Evolutionary conservation across 305 asterid species (phyloP), one percentile per base, ranked within the genome.

Genomic region (Andrographis paniculata): DNA sequence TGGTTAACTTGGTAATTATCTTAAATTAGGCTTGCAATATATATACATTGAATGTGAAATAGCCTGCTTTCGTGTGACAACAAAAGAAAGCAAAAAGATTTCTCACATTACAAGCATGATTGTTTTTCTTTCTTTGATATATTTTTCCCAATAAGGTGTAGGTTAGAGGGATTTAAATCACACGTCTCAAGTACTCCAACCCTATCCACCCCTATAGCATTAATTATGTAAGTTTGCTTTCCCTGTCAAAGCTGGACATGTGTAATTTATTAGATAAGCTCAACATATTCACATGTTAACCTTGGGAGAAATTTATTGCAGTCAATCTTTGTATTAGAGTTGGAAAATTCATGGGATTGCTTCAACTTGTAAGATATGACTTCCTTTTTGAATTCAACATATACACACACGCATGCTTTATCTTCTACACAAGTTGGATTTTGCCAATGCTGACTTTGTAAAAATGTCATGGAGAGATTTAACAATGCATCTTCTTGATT

Each of bases 251-350:
- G 22, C 20, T 52, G 59, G 30, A 24, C 4, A 42, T 36, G 9
- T 39, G 59, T 6, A 47, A 23, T n/a, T n/a, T n/a, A 13, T 23
- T 15, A 56, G 79, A 68, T 64, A 68, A 64, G 75, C 55, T 58
- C 58, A 21, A 2, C 3, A 12, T 9, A 20, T 21, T 6, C 4
- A 14, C 30, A 31, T 11, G 18, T 17, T n/a, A 14, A 42, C 6
- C 11, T 31, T 4, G 37, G 30, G 11, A 31, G 12, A 3, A 11
- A 3, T n/a, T n/a, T 31, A 31, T 5, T 31, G 14, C 13, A 31
- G 37, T 31, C 37, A 10, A 31, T 8, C 12, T 15, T 24, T 12
- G 45, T 16, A 5, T 40, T n/a, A 8, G 16, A 8, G 5, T 11
- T 40, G 11, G 40, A 31, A 11, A 31, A 31, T 6, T 11, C 8